Percentiles rank a stretch among this genome's conserved stretches.
These are phyloP conservation scores for Closterium sp. DNA, from an alignment of 139 green algal species.

Conservation along the genomic window DNA sequence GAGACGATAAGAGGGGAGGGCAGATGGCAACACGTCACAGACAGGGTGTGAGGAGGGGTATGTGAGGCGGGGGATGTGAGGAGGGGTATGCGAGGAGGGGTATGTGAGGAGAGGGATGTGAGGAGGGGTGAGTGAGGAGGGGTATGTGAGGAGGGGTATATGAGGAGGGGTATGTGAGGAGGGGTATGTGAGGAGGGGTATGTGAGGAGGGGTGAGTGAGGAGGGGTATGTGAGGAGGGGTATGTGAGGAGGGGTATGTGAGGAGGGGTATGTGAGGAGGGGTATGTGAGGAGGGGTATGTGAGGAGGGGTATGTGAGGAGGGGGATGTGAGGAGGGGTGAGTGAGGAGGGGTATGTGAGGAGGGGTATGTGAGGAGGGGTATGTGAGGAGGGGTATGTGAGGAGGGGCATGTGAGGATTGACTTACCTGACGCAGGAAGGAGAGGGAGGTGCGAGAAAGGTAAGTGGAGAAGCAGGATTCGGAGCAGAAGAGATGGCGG, in stretches of 20 bases:
- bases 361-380: neutral
- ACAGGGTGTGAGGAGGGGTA: neutral
- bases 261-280: neutral
- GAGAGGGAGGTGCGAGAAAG: neutral
- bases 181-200: neutral
- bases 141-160: neutral
- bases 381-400: neutral
- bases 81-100: neutral
- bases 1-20: no score
- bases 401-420: neutral
- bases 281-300: neutral
- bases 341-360: neutral
- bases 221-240: neutral
- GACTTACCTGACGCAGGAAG: neutral
- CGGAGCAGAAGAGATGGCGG: neutral
- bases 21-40: no score
- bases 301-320: neutral
- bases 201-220: neutral
- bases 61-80: neutral
- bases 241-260: neutral
- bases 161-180: neutral
- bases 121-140: neutral
- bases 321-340: neutral
- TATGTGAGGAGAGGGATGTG: neutral
- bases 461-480: neutral